phyloP scores from a whole-genome alignment of 805 yeast species.

The Spathaspora girioi region DNA sequence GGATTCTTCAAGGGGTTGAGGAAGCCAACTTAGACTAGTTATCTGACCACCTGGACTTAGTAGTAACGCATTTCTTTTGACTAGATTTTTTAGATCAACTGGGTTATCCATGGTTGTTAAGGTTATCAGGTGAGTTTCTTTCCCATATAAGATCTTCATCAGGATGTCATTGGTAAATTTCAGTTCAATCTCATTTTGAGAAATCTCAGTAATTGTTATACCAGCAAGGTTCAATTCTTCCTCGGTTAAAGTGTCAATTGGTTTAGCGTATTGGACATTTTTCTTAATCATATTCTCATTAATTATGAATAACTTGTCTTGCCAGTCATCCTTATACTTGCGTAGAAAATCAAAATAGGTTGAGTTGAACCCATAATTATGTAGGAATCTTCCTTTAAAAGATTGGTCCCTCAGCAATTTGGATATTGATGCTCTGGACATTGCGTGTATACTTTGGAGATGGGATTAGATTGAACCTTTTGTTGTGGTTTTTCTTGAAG shows the following conservation, averaged over 20 bases:
- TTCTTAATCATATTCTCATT: slow-evolving; percentile 20
- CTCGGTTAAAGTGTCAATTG: background rate
- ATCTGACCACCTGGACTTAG: slow-evolving; percentile 50
- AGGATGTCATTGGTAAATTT: slow-evolving; percentile 3
- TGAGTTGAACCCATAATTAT: slow-evolving; percentile 48
- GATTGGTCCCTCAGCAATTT: slow-evolving; percentile 19
- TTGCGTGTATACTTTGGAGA: background rate
- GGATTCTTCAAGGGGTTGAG: slow-evolving; percentile 13
- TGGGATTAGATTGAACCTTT: background rate
- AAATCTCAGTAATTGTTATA: slow-evolving; percentile 4
- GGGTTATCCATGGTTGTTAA: slow-evolving; percentile 2
- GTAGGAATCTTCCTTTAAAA: slow-evolving; percentile 28
- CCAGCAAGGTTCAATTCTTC: slow-evolving; percentile 11
- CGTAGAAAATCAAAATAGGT: slow-evolving; percentile 39
- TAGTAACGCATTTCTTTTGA: slow-evolving; percentile 4
- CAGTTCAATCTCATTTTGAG: slow-evolving; percentile 1
- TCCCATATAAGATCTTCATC: background rate
- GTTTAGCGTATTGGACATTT: slow-evolving; percentile 4
- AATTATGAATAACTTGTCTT: slow-evolving; percentile 41
- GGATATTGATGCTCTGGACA: background rate
- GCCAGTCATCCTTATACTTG: slow-evolving; percentile 49
- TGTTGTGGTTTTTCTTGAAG: background rate
- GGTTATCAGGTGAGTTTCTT: background rate
- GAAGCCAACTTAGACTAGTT: slow-evolving; percentile 53
- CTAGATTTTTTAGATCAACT: background rate